Evolutionary conservation across 352 stramenopile genomes (phyloP).

Genomic region (Globisporangium polare): DNA sequence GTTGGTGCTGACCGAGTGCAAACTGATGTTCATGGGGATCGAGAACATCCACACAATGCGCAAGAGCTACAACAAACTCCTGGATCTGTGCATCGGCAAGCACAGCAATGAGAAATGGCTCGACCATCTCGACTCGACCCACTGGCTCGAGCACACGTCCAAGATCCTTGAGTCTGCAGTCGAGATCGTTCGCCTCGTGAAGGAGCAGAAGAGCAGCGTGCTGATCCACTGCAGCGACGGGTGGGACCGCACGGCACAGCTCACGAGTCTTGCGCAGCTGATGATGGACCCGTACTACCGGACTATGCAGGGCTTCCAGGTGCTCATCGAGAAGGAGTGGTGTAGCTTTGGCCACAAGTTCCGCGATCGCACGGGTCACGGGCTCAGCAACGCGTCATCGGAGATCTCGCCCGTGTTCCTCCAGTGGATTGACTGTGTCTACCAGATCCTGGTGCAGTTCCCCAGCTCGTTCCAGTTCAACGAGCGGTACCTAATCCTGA

Average conservation of each 20-base stretch:
- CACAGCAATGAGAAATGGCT: slow-evolving; percentile 76
- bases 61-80: slow-evolving; percentile 76
- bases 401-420: slow-evolving; percentile 97
- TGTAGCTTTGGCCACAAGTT: slow-evolving; percentile 90
- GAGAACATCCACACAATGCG: slow-evolving; percentile 93
- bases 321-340: slow-evolving; percentile 90
- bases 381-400: slow-evolving; percentile 62
- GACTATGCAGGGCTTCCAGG: slow-evolving; percentile 80
- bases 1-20: slow-evolving; percentile 74
- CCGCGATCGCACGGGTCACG: slow-evolving; percentile 62
- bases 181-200: slow-evolving; percentile 81
- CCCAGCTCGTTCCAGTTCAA: slow-evolving; percentile 86
- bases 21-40: slow-evolving; percentile 89
- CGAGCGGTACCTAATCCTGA: slow-evolving; percentile 73
- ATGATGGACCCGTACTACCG: slow-evolving; percentile 91
- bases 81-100: slow-evolving; percentile 61
- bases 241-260: slow-evolving; percentile 95
- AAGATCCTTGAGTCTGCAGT: slow-evolving; percentile 76
- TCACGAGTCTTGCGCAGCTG: slow-evolving; percentile 78
- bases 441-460: slow-evolving; percentile 73
- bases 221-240: slow-evolving; percentile 98
- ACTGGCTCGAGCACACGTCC: slow-evolving; percentile 77
- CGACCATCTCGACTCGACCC: slow-evolving; percentile 65
- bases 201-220: slow-evolving; percentile 88
- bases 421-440: slow-evolving; percentile 89